Conservation (phyloP, 1,284 basidiomycete species). For the Pyrrhoderma lamaoense region DNA sequence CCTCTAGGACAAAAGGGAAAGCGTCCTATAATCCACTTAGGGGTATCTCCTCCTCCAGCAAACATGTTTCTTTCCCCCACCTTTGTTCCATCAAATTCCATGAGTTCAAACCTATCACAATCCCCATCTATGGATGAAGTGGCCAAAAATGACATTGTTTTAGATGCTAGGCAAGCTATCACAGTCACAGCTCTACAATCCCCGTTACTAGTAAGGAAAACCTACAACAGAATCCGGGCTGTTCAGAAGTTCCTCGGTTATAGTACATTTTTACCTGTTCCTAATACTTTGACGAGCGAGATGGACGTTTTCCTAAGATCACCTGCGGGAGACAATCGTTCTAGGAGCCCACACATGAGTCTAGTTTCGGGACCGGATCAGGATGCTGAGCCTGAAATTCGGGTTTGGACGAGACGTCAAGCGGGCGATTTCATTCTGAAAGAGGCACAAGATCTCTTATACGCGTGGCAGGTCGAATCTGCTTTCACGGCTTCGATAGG, state of each 20-base stretch:
- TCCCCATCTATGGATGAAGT: conserved; percentile 21
- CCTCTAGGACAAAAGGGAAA: conserved; percentile 32
- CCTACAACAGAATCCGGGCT: conserved; percentile 51
- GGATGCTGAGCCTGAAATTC: conserved; percentile 9
- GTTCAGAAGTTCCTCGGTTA: conserved; percentile 61
- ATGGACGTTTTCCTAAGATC: background rate
- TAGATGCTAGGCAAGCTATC: conserved; percentile 20
- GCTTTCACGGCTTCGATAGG: conserved; percentile 3
- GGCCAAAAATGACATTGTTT: conserved; percentile 27
- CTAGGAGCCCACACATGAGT: conserved; percentile 3
- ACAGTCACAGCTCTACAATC: conserved; percentile 39
- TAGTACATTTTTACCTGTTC: conserved; percentile 42
- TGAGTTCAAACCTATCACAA: background rate
- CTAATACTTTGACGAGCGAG: conserved; percentile 3
- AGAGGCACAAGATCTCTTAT: conserved; percentile 13
- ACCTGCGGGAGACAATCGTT: background rate
- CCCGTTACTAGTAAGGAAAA: conserved; percentile 40
- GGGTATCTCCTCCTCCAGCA: conserved; percentile 35
- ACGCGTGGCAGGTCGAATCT: conserved; percentile 10
- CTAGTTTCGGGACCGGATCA: background rate
- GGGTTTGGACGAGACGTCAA: conserved; percentile 11
- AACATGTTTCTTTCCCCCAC: conserved; percentile 30
- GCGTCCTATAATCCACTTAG: conserved; percentile 48
- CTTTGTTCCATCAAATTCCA: conserved; percentile 6
- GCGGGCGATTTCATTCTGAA: conserved; percentile 7